A percentile compares a stretch with the other conserved stretches of the same genome.
phyloP scores from a whole-genome alignment of 2,329 filamentous ascomycete genomes.

The Neofusicoccum ribis region DNA sequence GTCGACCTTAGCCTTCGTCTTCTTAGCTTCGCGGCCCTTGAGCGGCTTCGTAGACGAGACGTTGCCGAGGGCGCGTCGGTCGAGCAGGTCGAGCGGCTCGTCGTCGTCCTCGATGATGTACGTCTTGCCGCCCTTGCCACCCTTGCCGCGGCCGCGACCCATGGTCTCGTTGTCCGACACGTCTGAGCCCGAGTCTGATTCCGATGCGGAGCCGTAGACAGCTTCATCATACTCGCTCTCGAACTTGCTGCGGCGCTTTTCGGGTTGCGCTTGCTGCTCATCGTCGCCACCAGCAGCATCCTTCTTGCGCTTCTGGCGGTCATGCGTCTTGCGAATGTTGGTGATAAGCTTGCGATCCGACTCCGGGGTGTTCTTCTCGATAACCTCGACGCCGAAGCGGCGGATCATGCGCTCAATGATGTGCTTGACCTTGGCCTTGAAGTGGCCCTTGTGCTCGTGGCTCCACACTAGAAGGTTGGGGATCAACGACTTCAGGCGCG shows the following conservation, averaged over 20 bases:
- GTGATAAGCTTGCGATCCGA: slow-evolving; percentile 84
- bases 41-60: slow-evolving; percentile 88
- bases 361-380: slow-evolving; percentile 81
- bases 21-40: slow-evolving; percentile 55
- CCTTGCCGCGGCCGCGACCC: slow-evolving; percentile 47
- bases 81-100: slow-evolving; percentile 91
- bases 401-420: slow-evolving; percentile 93
- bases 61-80: slow-evolving; percentile 83
- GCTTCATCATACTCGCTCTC: slow-evolving; percentile 95
- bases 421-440: slow-evolving; percentile 96
- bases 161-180: slow-evolving; percentile 61
- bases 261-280: slow-evolving; percentile 24
- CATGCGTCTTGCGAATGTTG: slow-evolving; percentile 94
- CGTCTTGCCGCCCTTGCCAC: slow-evolving; percentile 56
- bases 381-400: slow-evolving; percentile 78
- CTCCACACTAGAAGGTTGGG: slow-evolving; percentile 94
- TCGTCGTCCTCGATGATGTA: slow-evolving; percentile 95
- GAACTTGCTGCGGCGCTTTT: slow-evolving; percentile 63
- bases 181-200: slow-evolving; percentile 55
- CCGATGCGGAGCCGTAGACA: slow-evolving; percentile 71
- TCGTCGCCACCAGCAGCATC: slow-evolving; percentile 56
- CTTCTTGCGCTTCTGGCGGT: slow-evolving; percentile 88
- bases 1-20: slow-evolving; percentile 66
- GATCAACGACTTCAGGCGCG: slow-evolving; percentile 74
- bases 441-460: slow-evolving; percentile 96